Conservation (phyloP, 169 alveolate genomes). For the Neospora caninum region DNA sequence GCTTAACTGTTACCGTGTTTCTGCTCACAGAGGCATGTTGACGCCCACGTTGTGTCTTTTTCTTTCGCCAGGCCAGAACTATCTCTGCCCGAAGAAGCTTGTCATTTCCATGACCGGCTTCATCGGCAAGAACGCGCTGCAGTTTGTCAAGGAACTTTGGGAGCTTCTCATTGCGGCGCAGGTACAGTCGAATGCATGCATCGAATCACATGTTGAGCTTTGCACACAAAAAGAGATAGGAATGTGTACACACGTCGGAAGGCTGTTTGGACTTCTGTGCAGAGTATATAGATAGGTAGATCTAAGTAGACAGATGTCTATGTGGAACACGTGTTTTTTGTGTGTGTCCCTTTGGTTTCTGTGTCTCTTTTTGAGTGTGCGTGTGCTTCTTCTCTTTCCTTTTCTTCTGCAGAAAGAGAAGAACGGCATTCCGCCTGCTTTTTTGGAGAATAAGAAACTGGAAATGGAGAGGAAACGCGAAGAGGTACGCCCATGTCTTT, state of each 20-base stretch:
- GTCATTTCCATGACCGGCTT: constrained; percentile 71
- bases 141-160: constrained; percentile 74
- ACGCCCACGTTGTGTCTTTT: no score
- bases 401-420: neutral
- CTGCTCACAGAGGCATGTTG: no score
- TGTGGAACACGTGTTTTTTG: no score
- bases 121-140: constrained; percentile 66
- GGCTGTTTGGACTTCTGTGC: no score
- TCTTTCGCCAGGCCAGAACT: constrained; percentile 34
- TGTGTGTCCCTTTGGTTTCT: neutral
- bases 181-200: neutral
- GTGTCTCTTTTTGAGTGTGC: neutral
- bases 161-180: constrained; percentile 72
- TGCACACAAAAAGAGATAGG: neutral
- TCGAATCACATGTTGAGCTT: no score
- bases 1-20: no score
- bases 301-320: neutral
- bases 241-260: no score
- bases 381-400: neutral
- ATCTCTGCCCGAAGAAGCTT: constrained; percentile 71
- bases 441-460: constrained; percentile 65
- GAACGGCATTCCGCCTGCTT: constrained; percentile 66
- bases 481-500: constrained; percentile 16
- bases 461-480: constrained; percentile 64
- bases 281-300: neutral